phyloP scores from a whole-genome alignment of 768 basidiomycete species.

The Coprinopsis sp. region DNA sequence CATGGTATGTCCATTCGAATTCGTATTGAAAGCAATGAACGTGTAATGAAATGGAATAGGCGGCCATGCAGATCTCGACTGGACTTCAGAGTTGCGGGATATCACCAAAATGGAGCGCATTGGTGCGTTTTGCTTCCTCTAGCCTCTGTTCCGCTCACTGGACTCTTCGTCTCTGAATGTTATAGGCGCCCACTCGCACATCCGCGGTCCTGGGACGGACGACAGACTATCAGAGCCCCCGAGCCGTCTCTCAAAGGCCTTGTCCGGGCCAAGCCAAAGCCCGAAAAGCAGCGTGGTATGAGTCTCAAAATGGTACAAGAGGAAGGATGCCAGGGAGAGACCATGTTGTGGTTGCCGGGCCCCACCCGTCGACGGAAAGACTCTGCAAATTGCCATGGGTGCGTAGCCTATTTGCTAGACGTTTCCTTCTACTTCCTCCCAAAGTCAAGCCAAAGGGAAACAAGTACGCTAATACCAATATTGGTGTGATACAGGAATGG shows the following conservation, averaged over 20 bases:
- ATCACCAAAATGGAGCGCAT: slow-evolving; percentile 94
- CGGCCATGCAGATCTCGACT: slow-evolving; percentile 72
- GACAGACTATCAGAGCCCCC: slow-evolving; percentile 87
- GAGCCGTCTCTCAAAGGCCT: slow-evolving; percentile 88
- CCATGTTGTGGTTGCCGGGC: slow-evolving; percentile 97
- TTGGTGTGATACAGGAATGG: slow-evolving; percentile 67
- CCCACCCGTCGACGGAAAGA: slow-evolving; percentile 98
- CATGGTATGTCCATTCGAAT: slow-evolving; percentile 11
- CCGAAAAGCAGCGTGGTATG: slow-evolving; percentile 94
- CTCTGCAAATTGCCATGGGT: slow-evolving; percentile 97
- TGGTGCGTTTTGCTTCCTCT: slow-evolving; percentile 39
- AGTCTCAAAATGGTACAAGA: slow-evolving; percentile 98
- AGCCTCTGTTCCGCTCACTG: too few relatives aligned
- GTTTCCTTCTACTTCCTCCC: slow-evolving; percentile 22
- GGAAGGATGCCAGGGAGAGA: slow-evolving; percentile 90
- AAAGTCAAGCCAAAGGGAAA: too few relatives aligned
- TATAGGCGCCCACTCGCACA: slow-evolving; percentile 92
- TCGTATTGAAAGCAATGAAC: not conserved
- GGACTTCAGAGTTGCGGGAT: slow-evolving; percentile 79
- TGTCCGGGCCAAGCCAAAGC: slow-evolving; percentile 96
- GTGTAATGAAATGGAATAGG: slow-evolving; percentile 24
- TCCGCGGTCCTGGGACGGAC: slow-evolving; percentile 92
- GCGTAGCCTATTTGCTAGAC: slow-evolving; percentile 23
- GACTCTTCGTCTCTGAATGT: too few relatives aligned
- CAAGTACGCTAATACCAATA: slow-evolving; percentile 17